phyloP scores from a whole-genome alignment of 2,329 filamentous ascomycete genomes.

The Curvularia spicifera region DNA sequence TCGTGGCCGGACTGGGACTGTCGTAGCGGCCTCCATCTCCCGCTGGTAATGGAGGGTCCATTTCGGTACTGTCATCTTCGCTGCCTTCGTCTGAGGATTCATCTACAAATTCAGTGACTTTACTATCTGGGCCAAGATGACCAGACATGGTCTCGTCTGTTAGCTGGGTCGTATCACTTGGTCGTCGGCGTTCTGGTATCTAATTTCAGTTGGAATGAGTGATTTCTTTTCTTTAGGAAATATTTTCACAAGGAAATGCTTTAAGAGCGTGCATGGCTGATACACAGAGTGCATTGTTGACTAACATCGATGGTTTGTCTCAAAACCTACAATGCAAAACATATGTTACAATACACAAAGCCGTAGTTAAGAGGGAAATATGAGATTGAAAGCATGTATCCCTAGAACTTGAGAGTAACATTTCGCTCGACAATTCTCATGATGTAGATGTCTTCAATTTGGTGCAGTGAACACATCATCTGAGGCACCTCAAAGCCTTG shows the following conservation, averaged over 20 bases:
- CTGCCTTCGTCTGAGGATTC: neutral
- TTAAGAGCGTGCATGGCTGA: neutral
- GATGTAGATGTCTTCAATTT: neutral
- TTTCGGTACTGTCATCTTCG: neutral
- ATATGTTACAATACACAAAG: neutral
- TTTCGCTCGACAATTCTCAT: neutral
- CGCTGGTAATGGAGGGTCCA: neutral
- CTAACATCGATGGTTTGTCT: neutral
- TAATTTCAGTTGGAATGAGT: neutral
- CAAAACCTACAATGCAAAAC: neutral
- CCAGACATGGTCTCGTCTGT: neutral
- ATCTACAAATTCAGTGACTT: neutral
- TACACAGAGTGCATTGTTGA: neutral
- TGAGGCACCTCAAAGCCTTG: neutral
- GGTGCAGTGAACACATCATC: neutral
- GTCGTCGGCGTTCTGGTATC: neutral
- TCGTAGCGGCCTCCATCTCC: neutral
- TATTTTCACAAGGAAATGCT: neutral
- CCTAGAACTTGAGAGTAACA: neutral
- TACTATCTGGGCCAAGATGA: neutral
- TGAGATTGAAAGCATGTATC: neutral
- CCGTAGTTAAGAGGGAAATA: neutral
- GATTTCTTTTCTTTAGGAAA: neutral
- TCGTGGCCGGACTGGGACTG: neutral
- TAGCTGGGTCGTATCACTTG: neutral